phyloP scores from a whole-genome alignment of 2,329 filamentous ascomycete genomes.

The Aspergillus latus region DNA sequence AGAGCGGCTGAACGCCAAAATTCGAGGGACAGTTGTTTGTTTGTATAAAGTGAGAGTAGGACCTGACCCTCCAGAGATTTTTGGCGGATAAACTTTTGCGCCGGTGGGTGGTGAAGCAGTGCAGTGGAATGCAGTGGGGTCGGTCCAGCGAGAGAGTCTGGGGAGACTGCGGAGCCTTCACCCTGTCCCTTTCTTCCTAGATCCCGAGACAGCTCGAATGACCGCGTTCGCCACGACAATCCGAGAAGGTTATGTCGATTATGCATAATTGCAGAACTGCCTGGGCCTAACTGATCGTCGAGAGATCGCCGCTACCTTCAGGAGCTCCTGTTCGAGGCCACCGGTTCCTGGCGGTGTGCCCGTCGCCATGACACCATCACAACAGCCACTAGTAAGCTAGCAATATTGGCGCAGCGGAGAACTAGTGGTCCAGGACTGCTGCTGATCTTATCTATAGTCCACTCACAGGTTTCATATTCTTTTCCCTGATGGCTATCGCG shows the following conservation, averaged over 20 bases:
- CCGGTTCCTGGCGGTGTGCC: constrained; percentile 11
- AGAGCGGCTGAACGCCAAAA: neutral
- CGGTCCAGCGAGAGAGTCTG: neutral
- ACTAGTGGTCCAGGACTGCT: constrained; percentile 13
- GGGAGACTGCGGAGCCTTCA: constrained; percentile 3
- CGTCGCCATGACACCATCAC: constrained; percentile 3
- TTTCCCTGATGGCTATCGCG: constrained; percentile 11
- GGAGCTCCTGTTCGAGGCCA: neutral
- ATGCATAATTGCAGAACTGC: neutral
- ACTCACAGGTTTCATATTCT: constrained; percentile 12
- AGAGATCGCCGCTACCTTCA: neutral
- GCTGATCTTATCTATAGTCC: constrained; percentile 18
- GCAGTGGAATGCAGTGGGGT: neutral
- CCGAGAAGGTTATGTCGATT: neutral
- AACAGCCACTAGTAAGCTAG: constrained; percentile 13
- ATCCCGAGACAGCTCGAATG: neutral
- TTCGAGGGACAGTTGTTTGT: neutral
- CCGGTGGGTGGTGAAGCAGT: neutral
- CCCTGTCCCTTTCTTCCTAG: neutral
- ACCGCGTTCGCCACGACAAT: neutral
- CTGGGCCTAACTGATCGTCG: neutral
- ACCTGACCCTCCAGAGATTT: neutral
- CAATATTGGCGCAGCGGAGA: constrained; percentile 17
- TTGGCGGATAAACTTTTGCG: constrained; percentile 2
- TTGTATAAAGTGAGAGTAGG: neutral